Base-by-base conservation (phyloP, 106 monocot species). In the Ottelia alismoides region DNA sequence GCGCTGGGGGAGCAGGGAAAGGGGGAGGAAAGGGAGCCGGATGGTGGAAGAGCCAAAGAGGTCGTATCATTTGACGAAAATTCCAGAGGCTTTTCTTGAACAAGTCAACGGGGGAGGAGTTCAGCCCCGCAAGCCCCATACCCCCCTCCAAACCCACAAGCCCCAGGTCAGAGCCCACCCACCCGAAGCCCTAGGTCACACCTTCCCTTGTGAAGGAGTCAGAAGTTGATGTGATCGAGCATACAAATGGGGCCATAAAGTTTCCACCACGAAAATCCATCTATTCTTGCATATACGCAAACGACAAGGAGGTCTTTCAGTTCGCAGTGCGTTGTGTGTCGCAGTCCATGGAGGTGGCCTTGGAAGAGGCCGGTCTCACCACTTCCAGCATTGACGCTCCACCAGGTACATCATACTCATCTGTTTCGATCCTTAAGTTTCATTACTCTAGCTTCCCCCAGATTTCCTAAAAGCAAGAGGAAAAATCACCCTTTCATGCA, bases 301-400 rank as follows among this genome's bases (percentile, higher is more conserved):
- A 98, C 55, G 98, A 89, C 17, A 89, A 98, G 68, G 98, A 98
- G 61, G 98, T 98, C 26, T 98, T 98, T 63, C 81, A 89, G 22
- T 98, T 98, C 47, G 89, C 98, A 22, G 74, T 78, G 18, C 88
- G 82, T 2, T 85, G 74, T 31, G 98, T 98, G 51, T 85, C 89
- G 6, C 75, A 60, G 31, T 75, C 89, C 4, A 75, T 83, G 17
- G 85, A 85, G 35, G 63, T 57, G 2, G 72, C 89, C 26, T 70
- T 90, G 1, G 65, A 80, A 29, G 79, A 89, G 52, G 76, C 89
- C 55, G 79, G 85, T 26, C 31, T 85, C 25, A 45, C 78, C 9
- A 21, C 67, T 58, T 84, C 88, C 25, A 70, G 62, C 57, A 66
- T 94, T 47, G 84, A 94, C 24, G 45, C 84, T 94, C 31, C 93